Evolutionary conservation across 306 rosid species (phyloP).

Genomic region (Acacia acuminata): DNA sequence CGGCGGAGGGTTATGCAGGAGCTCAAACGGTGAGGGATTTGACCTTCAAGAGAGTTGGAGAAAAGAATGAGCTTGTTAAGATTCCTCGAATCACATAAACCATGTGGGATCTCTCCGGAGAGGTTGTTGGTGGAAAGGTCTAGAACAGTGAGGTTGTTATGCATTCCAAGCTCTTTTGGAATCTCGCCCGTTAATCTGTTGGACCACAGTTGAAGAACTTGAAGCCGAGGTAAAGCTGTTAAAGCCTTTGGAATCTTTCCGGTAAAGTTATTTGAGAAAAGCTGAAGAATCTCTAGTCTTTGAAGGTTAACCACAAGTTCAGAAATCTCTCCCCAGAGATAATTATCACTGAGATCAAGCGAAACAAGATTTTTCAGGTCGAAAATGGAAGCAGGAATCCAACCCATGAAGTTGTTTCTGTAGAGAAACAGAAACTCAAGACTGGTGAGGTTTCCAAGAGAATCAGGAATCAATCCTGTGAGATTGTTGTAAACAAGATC

Average conservation of each 20-base stretch:
- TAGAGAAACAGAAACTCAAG: conserved; percentile 81
- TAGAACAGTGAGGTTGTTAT: conserved; percentile 56
- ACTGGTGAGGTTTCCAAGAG: conserved; percentile 63
- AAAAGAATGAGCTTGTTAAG: conserved; percentile 72
- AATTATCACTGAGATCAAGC: conserved; percentile 84
- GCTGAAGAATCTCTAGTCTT: conserved; percentile 60
- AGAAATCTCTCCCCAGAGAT: conserved; percentile 73
- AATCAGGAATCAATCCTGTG: conserved; percentile 67
- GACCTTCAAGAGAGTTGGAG: conserved; percentile 56
- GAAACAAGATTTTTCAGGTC: conserved; percentile 58
- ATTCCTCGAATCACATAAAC: conserved; percentile 45
- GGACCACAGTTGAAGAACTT: conserved; percentile 73
- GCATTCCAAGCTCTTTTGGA: conserved; percentile 52
- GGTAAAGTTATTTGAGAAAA: conserved; percentile 54
- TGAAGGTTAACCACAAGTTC: conserved; percentile 49
- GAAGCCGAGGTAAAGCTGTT: conserved; percentile 52
- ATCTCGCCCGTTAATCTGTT: conserved; percentile 60
- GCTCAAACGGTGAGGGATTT: conserved; percentile 39
- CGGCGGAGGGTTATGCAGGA: conserved; percentile 55
- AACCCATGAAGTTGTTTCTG: conserved; percentile 68
- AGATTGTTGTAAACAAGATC: conserved; percentile 88
- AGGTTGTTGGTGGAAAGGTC: conserved; percentile 66
- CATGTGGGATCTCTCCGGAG: conserved; percentile 49
- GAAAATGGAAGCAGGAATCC: conserved; percentile 59
- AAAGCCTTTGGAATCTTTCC: conserved; percentile 56